Conservation (phyloP, 225 moss, liverwort and hornwort species). For the Rhytidiadelphus loreus region DNA sequence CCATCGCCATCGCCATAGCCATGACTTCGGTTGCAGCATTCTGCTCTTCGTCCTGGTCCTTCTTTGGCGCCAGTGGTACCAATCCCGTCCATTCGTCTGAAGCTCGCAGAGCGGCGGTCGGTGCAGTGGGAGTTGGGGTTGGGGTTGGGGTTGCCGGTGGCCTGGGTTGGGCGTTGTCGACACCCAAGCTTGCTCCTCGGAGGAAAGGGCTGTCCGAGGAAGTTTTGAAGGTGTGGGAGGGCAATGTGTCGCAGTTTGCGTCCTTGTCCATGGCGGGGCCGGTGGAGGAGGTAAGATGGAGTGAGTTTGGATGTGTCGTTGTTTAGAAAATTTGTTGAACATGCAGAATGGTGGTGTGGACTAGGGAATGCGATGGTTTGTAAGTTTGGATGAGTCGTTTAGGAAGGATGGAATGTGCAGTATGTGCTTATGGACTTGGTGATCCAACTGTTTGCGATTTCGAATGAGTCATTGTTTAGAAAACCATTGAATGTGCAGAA, state of each 20-base stretch:
- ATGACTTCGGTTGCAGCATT: constrained; percentile 29
- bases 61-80: background rate
- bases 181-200: constrained; percentile 9
- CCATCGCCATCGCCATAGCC: background rate
- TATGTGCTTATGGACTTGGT: too few species aligned
- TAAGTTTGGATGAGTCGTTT: background rate
- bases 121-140: background rate
- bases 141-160: constrained; percentile 7
- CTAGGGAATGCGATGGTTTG: background rate
- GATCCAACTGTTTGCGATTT: background rate
- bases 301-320: background rate
- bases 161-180: constrained; percentile 18
- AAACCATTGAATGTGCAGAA: too few species aligned
- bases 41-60: constrained; percentile 1
- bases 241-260: constrained; percentile 21
- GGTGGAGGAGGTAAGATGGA: constrained; percentile 8
- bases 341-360: background rate
- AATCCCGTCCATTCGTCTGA: background rate
- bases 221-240: background rate
- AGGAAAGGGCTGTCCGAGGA: background rate
- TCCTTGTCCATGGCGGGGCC: constrained; percentile 15
- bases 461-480: background rate
- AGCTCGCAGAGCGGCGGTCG: constrained; percentile 10
- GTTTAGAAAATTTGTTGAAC: background rate
- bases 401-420: background rate